These are phyloP conservation scores for Dendryphion nanum DNA, from an alignment of 2,329 filamentous ascomycete genomes.

Conservation along the genomic window DNA sequence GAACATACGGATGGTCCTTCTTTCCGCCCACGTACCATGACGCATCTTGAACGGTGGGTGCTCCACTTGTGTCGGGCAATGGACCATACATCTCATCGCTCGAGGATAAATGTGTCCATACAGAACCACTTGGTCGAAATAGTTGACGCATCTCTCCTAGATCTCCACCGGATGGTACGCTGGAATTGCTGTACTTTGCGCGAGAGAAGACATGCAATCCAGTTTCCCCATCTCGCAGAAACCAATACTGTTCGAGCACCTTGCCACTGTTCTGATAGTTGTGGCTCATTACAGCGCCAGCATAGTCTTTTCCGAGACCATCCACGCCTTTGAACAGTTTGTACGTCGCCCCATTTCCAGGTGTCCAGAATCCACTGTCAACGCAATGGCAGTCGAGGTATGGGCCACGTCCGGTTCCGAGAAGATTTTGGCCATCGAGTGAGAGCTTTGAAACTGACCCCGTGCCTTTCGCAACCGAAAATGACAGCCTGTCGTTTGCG, in stretches of 20 bases:
- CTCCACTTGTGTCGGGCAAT: slow-evolving; percentile 44
- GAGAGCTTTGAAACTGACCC: slow-evolving; percentile 45
- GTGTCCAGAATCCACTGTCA: slow-evolving; percentile 59
- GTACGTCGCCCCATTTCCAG: slow-evolving; percentile 51
- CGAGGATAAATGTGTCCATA: slow-evolving; percentile 64
- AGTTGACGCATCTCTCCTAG: slow-evolving; percentile 62
- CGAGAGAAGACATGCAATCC: slow-evolving; percentile 62
- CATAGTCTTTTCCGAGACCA: slow-evolving; percentile 53
- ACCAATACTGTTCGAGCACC: slow-evolving; percentile 64
- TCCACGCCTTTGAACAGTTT: slow-evolving; percentile 50
- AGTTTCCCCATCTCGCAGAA: slow-evolving; percentile 61
- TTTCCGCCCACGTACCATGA: slow-evolving; percentile 61
- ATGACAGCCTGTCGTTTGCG: slow-evolving; percentile 46
- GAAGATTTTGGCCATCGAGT: slow-evolving; percentile 43
- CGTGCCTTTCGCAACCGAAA: slow-evolving; percentile 44
- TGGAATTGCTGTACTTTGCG: slow-evolving; percentile 59
- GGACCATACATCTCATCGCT: slow-evolving; percentile 57
- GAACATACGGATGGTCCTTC: slow-evolving; percentile 55
- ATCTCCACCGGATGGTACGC: slow-evolving; percentile 56
- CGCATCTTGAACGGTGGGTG: slow-evolving; percentile 59
- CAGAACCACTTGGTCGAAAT: slow-evolving; percentile 54
- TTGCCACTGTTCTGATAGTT: slow-evolving; percentile 59
- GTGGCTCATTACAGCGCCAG: slow-evolving; percentile 60
- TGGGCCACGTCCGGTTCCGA: slow-evolving; percentile 48
- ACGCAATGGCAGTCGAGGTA: slow-evolving; percentile 66